Conservation (phyloP, 352 stramenopile genomes). For the Phytophthora cactorum region DNA sequence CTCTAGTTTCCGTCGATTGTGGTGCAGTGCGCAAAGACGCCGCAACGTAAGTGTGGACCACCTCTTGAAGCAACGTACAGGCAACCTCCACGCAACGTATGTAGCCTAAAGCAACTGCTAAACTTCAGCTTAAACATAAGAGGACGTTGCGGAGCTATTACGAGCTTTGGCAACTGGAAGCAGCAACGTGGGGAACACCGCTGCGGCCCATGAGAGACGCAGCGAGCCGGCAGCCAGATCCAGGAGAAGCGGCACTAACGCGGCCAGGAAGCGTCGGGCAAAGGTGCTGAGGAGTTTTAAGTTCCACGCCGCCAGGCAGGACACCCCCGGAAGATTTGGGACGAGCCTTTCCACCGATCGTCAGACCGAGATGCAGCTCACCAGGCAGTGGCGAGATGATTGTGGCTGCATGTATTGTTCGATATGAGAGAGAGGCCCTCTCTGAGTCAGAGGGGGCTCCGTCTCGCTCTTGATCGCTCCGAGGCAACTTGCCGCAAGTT, state of each 20-base stretch:
- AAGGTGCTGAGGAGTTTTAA: constrained; percentile 6
- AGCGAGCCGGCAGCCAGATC: background rate
- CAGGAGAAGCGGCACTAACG: background rate
- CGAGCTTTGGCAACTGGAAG: background rate
- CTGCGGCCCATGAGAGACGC: background rate
- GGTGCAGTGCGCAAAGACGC: background rate
- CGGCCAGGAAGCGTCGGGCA: constrained; percentile 15
- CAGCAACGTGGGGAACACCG: too few species aligned
- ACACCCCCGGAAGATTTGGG: constrained; percentile 19
- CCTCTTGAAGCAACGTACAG: background rate
- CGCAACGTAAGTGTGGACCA: constrained; percentile 10
- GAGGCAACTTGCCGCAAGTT: background rate
- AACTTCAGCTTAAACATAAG: background rate
- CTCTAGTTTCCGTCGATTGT: background rate
- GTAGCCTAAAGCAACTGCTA: background rate
- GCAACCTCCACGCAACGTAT: background rate
- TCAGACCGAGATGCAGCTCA: constrained; percentile 1
- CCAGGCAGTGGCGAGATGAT: background rate
- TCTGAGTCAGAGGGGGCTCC: background rate
- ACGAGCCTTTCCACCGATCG: constrained; percentile 13
- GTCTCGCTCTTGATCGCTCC: constrained; percentile 12
- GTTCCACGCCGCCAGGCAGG: background rate
- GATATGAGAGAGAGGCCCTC: background rate
- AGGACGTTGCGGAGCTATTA: background rate
- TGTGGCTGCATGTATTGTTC: background rate